phyloP scores from a whole-genome alignment of 1,139 yeast species.

The Hyphopichia buzzinii region DNA sequence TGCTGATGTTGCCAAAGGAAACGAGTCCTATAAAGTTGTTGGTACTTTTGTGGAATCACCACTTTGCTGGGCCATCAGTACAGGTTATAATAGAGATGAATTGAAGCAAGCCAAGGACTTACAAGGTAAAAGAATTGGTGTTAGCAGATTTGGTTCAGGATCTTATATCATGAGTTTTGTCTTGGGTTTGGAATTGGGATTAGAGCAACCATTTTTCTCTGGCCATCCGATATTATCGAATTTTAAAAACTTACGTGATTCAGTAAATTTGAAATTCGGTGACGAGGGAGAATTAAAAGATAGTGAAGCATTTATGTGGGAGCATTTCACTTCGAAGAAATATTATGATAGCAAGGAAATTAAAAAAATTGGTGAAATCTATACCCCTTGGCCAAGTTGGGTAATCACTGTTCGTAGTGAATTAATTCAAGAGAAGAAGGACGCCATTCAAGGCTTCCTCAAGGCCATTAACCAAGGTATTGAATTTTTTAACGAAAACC shows the following conservation, averaged over 20 bases:
- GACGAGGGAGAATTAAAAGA: conserved; percentile 29
- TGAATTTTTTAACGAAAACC: conserved; percentile 55
- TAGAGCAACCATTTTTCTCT: conserved; percentile 44
- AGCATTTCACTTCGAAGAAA: conserved; percentile 81
- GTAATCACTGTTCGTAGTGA: conserved; percentile 54
- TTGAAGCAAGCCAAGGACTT: conserved; percentile 51
- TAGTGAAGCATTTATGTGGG: conserved; percentile 95
- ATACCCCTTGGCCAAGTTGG: conserved; percentile 98
- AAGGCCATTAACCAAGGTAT: conserved; percentile 66
- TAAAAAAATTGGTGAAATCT: conserved; percentile 80
- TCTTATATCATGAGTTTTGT: conserved; percentile 91
- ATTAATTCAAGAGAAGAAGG: conserved; percentile 19
- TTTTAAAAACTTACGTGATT: conserved; percentile 73
- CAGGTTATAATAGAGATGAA: conserved; percentile 63
- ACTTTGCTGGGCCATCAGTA: conserved; percentile 84
- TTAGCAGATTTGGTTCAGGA: conserved; percentile 89
- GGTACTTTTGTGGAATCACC: conserved; percentile 88
- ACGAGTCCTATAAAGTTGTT: conserved; percentile 57
- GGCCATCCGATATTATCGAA: conserved; percentile 61
- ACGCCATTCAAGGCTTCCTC: conserved; percentile 42
- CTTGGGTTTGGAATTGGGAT: conserved; percentile 59
- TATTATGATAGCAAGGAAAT: conserved; percentile 80
- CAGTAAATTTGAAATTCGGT: conserved; percentile 58
- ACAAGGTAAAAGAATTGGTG: conserved; percentile 65
- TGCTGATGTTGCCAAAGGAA: conserved; percentile 75